Conservation (phyloP, 2,329 filamentous ascomycete species). For the Ophiobolus disseminans region DNA sequence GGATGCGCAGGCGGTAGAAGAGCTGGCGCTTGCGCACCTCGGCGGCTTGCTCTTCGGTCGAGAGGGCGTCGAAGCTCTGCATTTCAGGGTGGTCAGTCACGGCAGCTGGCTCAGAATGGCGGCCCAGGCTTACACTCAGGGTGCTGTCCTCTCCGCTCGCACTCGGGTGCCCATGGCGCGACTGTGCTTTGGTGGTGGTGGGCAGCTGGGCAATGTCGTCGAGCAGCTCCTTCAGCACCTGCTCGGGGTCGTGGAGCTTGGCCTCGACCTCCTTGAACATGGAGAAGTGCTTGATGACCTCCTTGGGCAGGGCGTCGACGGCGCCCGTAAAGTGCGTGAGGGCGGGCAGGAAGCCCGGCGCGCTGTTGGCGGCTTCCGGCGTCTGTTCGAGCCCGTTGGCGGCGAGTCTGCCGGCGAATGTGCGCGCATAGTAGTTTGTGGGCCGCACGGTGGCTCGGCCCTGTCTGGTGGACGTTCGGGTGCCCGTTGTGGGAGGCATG, state of each 20-base stretch:
- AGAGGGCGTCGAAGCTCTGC: slow-evolving; percentile 33
- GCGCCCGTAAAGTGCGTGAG: slow-evolving; percentile 85
- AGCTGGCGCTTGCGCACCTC: slow-evolving; percentile 70
- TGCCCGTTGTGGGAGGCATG: slow-evolving; percentile 47
- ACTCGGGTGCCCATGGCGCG: slow-evolving; percentile 32
- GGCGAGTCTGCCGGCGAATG: slow-evolving; percentile 50
- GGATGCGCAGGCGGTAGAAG: slow-evolving; percentile 78
- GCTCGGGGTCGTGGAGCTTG: slow-evolving; percentile 89
- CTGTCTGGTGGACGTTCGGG: slow-evolving; percentile 53
- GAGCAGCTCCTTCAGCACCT: slow-evolving; percentile 78
- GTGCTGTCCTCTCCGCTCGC: slow-evolving; percentile 48
- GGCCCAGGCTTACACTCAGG: slow-evolving; percentile 49
- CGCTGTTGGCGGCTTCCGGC: slow-evolving; percentile 44
- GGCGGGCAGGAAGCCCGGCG: slow-evolving; percentile 67
- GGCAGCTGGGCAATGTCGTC: slow-evolving; percentile 63
- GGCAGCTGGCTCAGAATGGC: slow-evolving; percentile 12
- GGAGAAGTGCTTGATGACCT: slow-evolving; percentile 94
- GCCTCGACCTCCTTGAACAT: slow-evolving; percentile 97
- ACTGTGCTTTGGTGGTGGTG: slow-evolving; percentile 49
- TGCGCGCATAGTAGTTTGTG: slow-evolving; percentile 60
- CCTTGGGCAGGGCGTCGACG: slow-evolving; percentile 89
- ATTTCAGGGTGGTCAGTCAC: slow-evolving; percentile 30
- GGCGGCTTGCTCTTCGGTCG: slow-evolving; percentile 57
- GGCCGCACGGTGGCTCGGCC: slow-evolving; percentile 56
- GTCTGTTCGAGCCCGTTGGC: slow-evolving; percentile 48